Evolutionary conservation across 495 filamentous ascomycete genomes (phyloP).

Genomic region (Hapsidospora chrysogenum): DNA sequence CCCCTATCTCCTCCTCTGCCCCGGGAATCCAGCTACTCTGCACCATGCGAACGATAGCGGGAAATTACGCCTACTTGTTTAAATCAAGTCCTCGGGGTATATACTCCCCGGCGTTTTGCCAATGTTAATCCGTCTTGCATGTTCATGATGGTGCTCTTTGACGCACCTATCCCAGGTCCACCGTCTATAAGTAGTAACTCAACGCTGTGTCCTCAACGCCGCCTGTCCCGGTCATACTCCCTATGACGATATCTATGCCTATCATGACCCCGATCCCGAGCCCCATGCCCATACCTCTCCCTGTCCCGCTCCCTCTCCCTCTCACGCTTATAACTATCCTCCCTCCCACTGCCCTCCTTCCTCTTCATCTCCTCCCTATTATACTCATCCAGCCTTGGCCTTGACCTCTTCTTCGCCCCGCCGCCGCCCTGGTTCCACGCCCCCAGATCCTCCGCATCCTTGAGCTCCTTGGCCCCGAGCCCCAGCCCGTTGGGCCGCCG

Average conservation of each 20-base stretch:
- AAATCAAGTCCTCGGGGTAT: too few species aligned
- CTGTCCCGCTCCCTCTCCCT: conserved; percentile 23
- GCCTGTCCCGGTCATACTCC: background rate
- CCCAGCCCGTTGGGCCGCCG: conserved; percentile 67
- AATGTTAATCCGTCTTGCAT: too few species aligned
- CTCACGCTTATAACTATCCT: conserved; percentile 28
- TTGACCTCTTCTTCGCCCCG: conserved; percentile 9
- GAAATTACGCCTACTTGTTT: too few species aligned
- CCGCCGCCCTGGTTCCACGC: conserved; percentile 18
- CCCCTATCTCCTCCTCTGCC: too few species aligned
- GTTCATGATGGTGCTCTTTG: too few species aligned
- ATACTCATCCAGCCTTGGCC: conserved; percentile 27
- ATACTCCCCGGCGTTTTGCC: too few species aligned
- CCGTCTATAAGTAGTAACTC: background rate
- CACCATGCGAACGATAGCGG: background rate
- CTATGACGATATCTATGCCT: conserved; percentile 1
- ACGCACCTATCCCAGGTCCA: too few species aligned
- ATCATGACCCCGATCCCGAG: conserved; percentile 8
- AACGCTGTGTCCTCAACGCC: background rate
- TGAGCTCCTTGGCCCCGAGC: conserved; percentile 58
- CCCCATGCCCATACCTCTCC: conserved; percentile 13
- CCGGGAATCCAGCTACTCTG: background rate
- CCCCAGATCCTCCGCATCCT: conserved; percentile 48
- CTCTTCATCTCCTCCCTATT: conserved; percentile 23
- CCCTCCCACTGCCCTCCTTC: conserved; percentile 16